These are phyloP conservation scores for Lecanicillium sp. DNA, from an alignment of 2,329 filamentous ascomycete genomes.

Conservation along the genomic window DNA sequence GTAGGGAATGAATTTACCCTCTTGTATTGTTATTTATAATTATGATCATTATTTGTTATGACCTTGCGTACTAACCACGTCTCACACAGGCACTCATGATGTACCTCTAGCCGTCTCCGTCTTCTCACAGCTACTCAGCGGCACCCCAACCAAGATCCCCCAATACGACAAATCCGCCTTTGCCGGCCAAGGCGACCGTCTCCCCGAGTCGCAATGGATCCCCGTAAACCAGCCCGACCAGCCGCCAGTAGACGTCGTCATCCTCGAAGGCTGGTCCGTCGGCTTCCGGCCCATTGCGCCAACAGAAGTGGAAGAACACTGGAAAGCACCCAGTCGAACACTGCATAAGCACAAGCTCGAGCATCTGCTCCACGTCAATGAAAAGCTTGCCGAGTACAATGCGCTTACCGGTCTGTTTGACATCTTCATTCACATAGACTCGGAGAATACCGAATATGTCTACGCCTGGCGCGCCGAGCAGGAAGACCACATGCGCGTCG, in stretches of 20 bases:
- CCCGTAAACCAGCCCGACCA: slow-evolving; percentile 43
- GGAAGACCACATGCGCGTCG: slow-evolving; percentile 59
- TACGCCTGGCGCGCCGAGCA: slow-evolving; percentile 81
- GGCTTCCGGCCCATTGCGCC: slow-evolving; percentile 62
- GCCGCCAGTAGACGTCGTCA: slow-evolving; percentile 51
- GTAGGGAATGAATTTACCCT: too few species aligned
- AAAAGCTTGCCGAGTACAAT: slow-evolving; percentile 37
- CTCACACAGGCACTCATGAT: slow-evolving; percentile 56
- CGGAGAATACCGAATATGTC: slow-evolving; percentile 64
- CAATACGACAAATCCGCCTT: slow-evolving; percentile 79
- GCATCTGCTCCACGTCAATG: slow-evolving; percentile 43
- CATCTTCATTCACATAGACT: slow-evolving; percentile 54
- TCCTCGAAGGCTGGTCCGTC: slow-evolving; percentile 88
- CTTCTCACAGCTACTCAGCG: slow-evolving; percentile 48
- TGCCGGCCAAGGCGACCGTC: slow-evolving; percentile 67
- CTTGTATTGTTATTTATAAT: too few species aligned
- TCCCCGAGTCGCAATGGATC: slow-evolving; percentile 53
- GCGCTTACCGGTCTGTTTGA: slow-evolving; percentile 40
- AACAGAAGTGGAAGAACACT: slow-evolving; percentile 41
- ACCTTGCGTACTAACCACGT: slow-evolving; percentile 4
- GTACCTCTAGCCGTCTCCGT: slow-evolving; percentile 53
- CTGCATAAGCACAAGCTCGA: slow-evolving; percentile 38
- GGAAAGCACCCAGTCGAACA: slow-evolving; percentile 41
- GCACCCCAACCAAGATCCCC: slow-evolving; percentile 51
- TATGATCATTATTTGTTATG: too few species aligned